These are phyloP conservation scores for Licmophora abbreviata DNA, from an alignment of 108 stramenopile genomes.

Conservation along the genomic window DNA sequence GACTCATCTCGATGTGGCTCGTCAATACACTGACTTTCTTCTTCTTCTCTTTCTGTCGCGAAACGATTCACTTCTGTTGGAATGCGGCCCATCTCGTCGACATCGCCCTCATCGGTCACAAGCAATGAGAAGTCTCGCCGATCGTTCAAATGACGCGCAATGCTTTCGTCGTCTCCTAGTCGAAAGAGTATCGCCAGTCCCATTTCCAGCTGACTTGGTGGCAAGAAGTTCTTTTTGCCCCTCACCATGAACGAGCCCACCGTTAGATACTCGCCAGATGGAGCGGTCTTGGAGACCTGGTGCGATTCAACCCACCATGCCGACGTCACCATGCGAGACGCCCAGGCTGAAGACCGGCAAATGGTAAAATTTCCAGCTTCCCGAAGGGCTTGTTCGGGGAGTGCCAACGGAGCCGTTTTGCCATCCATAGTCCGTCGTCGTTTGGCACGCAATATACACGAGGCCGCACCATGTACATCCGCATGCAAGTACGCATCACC, in stretches of 20 bases:
- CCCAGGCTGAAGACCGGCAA: slow-evolving; percentile 90
- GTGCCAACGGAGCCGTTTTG: slow-evolving; percentile 58
- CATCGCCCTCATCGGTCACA: slow-evolving; percentile 34
- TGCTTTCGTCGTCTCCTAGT: slow-evolving; percentile 79
- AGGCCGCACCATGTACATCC: slow-evolving; percentile 94
- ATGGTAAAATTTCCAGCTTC: slow-evolving; percentile 87
- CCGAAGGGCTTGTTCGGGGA: slow-evolving; percentile 71
- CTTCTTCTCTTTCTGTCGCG: slow-evolving; percentile 37
- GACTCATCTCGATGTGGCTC: too few relatives aligned
- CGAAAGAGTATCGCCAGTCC: slow-evolving; percentile 89
- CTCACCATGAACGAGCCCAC: slow-evolving; percentile 97
- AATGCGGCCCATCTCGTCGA: not conserved
- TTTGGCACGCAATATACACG: slow-evolving; percentile 88
- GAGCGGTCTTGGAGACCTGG: slow-evolving; percentile 95
- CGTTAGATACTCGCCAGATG: slow-evolving; percentile 92
- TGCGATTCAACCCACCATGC: slow-evolving; percentile 94
- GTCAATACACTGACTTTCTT: not conserved
- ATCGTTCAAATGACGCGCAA: slow-evolving; percentile 85
- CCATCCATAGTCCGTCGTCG: slow-evolving; percentile 40
- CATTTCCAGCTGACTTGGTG: slow-evolving; percentile 89
- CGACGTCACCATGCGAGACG: slow-evolving; percentile 76
- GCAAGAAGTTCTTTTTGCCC: slow-evolving; percentile 93
- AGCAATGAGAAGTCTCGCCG: slow-evolving; percentile 76
- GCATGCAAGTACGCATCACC: slow-evolving; percentile 97
- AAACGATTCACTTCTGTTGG: slow-evolving; percentile 1